Conservation (phyloP, 176 grass and related monocot genomes). For the Aechmea fasciata region DNA sequence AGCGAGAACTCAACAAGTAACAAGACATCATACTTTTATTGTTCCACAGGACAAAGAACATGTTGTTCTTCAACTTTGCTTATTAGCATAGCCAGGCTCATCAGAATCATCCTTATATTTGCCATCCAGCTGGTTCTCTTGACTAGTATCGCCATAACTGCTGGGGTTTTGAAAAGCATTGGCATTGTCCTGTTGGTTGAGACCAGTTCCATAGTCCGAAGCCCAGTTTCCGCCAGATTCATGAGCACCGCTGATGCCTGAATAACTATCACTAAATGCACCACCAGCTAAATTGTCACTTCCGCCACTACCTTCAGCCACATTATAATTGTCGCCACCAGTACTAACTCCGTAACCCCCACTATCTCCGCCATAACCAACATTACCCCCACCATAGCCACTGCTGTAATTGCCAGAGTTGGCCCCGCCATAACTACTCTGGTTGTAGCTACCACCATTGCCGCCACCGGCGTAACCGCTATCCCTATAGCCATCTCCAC, state of each 20-base stretch:
- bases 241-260: background rate
- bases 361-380: background rate
- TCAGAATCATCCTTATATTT: background rate
- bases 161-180: background rate
- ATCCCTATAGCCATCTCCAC: background rate
- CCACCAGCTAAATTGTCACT: background rate
- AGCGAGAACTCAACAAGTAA: background rate
- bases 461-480: background rate
- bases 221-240: background rate
- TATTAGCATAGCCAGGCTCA: background rate
- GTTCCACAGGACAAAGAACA: background rate
- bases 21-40: background rate
- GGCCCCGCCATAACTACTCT: slow-evolving; percentile 2
- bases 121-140: background rate
- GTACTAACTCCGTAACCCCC: background rate
- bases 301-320: background rate
- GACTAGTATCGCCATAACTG: background rate
- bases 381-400: background rate
- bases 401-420: background rate
- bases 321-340: background rate
- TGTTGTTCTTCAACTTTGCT: background rate
- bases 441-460: too few species aligned
- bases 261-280: background rate
- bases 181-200: background rate
- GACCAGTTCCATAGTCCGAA: background rate